These are phyloP conservation scores for Arxiozyma heterogenica DNA, from an alignment of 1,139 yeast species.

Conservation along the genomic window DNA sequence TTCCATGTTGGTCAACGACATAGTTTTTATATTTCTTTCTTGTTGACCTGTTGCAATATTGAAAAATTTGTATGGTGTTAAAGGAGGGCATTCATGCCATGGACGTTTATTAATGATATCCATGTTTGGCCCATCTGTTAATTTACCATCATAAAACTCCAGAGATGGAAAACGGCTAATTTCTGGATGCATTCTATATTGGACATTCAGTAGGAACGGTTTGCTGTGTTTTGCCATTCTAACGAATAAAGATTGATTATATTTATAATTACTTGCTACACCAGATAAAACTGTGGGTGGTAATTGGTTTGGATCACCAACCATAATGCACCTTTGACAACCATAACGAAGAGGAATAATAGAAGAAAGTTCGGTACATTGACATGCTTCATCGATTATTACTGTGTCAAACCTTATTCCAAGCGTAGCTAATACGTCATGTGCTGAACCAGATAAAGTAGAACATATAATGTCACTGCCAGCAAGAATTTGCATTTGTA, in stretches of 20 bases:
- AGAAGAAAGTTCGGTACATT: constrained; percentile 88
- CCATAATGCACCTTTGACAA: constrained; percentile 86
- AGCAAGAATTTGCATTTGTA: constrained; percentile 62
- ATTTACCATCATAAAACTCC: constrained; percentile 66
- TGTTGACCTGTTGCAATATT: constrained; percentile 62
- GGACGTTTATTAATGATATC: constrained; percentile 46
- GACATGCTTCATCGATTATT: constrained; percentile 96
- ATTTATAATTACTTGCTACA: constrained; percentile 67
- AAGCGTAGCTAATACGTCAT: constrained; percentile 67
- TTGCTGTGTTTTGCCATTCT: constrained; percentile 72
- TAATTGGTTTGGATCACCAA: constrained; percentile 96
- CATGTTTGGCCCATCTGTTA: constrained; percentile 73
- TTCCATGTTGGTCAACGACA: constrained; percentile 57
- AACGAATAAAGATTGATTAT: constrained; percentile 89
- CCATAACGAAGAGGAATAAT: constrained; percentile 92
- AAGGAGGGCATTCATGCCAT: constrained; percentile 58
- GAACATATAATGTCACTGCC: constrained; percentile 87
- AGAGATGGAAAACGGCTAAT: constrained; percentile 80
- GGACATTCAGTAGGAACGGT: constrained; percentile 74
- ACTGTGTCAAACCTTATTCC: constrained; percentile 85
- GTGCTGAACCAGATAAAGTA: constrained; percentile 92
- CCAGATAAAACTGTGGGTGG: constrained; percentile 98
- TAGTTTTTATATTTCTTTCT: constrained; percentile 49
- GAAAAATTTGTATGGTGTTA: constrained; percentile 74
- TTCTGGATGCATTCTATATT: constrained; percentile 95